These are phyloP conservation scores for Cercospora berteroae DNA, from an alignment of 2,329 filamentous ascomycete genomes.

Conservation along the genomic window DNA sequence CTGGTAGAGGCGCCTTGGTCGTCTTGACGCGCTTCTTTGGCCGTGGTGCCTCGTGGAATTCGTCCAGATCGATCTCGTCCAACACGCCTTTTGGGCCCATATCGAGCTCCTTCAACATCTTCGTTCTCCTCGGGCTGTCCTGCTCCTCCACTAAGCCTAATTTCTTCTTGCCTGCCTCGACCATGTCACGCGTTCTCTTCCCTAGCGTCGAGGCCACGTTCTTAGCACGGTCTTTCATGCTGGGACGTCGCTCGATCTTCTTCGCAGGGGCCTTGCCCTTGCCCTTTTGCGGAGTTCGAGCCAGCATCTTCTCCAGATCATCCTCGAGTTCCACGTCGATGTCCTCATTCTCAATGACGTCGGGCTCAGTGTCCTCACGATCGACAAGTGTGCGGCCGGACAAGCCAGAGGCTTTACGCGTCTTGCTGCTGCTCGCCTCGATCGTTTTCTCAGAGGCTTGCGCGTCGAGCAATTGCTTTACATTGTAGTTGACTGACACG, in stretches of 20 bases:
- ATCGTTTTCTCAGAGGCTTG: constrained; percentile 24
- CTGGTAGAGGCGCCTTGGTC: constrained; percentile 23
- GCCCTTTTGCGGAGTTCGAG: constrained; percentile 5
- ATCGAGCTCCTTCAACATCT: constrained; percentile 36
- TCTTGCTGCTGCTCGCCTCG: constrained; percentile 45
- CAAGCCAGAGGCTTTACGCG: constrained; percentile 49
- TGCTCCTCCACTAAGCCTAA: constrained; percentile 30
- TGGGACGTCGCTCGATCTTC: constrained; percentile 27
- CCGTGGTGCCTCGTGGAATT: constrained; percentile 24
- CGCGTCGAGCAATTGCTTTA: constrained; percentile 34
- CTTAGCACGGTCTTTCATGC: constrained; percentile 36
- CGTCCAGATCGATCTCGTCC: constrained; percentile 37
- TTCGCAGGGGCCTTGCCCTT: constrained; percentile 21
- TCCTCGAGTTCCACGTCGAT: constrained; percentile 51
- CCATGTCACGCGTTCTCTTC: constrained; percentile 38
- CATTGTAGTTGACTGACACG: constrained; percentile 62
- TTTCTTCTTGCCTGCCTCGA: constrained; percentile 41
- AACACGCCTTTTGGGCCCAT: constrained; percentile 34
- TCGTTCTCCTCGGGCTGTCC: constrained; percentile 26
- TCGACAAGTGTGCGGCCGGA: constrained; percentile 37
- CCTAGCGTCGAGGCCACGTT: constrained; percentile 37
- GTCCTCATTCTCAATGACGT: constrained; percentile 35
- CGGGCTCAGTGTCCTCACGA: constrained; percentile 18
- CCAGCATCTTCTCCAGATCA: constrained; percentile 33
- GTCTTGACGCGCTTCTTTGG: constrained; percentile 33